Conservation (phyloP, 768 basidiomycete genomes). For the Tylopilus vinaceipallidus region DNA sequence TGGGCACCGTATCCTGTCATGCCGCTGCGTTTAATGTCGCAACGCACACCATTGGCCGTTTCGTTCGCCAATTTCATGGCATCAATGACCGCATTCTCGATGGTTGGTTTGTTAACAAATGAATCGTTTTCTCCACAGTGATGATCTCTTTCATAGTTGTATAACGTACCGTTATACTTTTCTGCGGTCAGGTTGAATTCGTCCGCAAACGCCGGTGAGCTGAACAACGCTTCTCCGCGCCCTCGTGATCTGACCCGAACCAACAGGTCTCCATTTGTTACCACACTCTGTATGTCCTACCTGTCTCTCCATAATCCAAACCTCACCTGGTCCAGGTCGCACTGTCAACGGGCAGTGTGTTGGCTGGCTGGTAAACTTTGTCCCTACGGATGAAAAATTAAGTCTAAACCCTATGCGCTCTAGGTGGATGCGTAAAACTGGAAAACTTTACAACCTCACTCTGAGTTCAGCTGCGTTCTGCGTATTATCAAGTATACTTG, state of each 20-base stretch:
- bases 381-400: not conserved
- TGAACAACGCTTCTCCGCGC: not conserved
- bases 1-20: conserved; percentile 85
- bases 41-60: conserved; percentile 78
- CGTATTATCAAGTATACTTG: conserved; percentile 56
- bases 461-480: conserved; percentile 60
- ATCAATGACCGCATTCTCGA: conserved; percentile 77
- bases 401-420: conserved; percentile 10
- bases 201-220: conserved; percentile 69
- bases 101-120: conserved; percentile 48
- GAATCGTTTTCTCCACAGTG: no score
- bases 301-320: conserved; percentile 5
- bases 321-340: conserved; percentile 51
- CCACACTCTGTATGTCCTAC: conserved; percentile 74
- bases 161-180: conserved; percentile 89
- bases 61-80: conserved; percentile 75
- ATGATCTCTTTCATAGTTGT: conserved; percentile 48
- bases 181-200: conserved; percentile 71
- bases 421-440: conserved; percentile 85
- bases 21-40: conserved; percentile 76
- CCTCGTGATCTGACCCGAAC: conserved; percentile 9
- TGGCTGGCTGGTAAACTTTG: conserved; percentile 74
- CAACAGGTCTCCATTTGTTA: conserved; percentile 77
- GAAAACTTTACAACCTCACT: conserved; percentile 79
- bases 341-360: conserved; percentile 80